Evolutionary conservation across 768 basidiomycete species (phyloP).

Genomic region (Phaffia tasmanica): DNA sequence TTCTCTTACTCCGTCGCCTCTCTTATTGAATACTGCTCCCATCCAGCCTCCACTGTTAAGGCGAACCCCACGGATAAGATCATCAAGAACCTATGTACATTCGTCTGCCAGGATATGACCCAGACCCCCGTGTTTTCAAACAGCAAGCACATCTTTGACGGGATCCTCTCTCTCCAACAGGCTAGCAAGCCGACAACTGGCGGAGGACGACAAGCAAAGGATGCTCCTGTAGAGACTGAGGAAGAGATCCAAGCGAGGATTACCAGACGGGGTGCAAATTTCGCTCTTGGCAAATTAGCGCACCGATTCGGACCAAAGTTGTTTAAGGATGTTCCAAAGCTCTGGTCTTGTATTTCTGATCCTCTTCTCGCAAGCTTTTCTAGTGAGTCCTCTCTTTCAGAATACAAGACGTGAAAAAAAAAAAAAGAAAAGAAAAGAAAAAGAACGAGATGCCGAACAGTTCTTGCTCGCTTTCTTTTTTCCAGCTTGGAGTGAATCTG

Average conservation of each 20-base stretch:
- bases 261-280: slow-evolving; percentile 70
- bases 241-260: slow-evolving; percentile 57
- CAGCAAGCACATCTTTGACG: slow-evolving; percentile 41
- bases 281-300: slow-evolving; percentile 71
- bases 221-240: slow-evolving; percentile 36
- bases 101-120: slow-evolving; percentile 81
- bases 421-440: no score
- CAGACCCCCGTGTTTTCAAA: slow-evolving; percentile 80
- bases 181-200: slow-evolving; percentile 29
- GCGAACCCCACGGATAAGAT: slow-evolving; percentile 88
- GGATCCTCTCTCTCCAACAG: slow-evolving; percentile 59
- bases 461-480: neutral
- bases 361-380: slow-evolving; percentile 59
- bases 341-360: slow-evolving; percentile 88
- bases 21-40: slow-evolving; percentile 73
- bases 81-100: slow-evolving; percentile 91
- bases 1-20: slow-evolving; percentile 75
- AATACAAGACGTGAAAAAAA: no score
- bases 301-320: slow-evolving; percentile 59
- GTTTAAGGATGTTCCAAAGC: slow-evolving; percentile 70
- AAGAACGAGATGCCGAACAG: neutral
- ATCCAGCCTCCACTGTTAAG: slow-evolving; percentile 48
- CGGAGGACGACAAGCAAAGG: slow-evolving; percentile 26
- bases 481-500: neutral
- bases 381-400: slow-evolving; percentile 44